Evolutionary conservation across 352 stramenopile species (phyloP).

Genomic region (Phytophthora agathidicida): DNA sequence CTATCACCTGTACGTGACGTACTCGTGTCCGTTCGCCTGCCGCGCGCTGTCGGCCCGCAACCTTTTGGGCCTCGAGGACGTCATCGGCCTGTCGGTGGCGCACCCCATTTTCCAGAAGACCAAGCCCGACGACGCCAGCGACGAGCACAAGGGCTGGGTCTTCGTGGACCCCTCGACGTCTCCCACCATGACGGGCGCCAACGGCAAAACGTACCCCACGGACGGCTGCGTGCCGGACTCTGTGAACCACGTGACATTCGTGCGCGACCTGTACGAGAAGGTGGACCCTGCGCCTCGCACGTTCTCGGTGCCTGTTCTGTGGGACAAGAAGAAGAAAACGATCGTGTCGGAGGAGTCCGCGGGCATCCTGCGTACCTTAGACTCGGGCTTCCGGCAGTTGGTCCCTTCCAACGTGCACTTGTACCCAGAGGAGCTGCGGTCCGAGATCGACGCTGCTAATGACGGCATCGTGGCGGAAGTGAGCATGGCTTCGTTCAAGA

Average conservation of each 20-base stretch:
- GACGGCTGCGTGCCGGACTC: constrained; percentile 28
- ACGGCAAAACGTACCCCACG: constrained; percentile 24
- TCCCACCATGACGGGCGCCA: constrained; percentile 1
- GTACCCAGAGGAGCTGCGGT: constrained; percentile 48
- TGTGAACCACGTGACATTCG: constrained; percentile 32
- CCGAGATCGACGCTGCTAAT: constrained; percentile 66
- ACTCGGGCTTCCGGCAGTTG: constrained; percentile 47
- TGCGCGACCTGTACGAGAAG: constrained; percentile 51
- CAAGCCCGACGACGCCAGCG: constrained; percentile 38
- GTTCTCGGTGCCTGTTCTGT: constrained; percentile 70
- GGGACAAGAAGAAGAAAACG: constrained; percentile 67
- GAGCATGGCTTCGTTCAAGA: constrained; percentile 53
- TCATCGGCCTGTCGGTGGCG: constrained; percentile 88
- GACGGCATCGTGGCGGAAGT: constrained; percentile 63
- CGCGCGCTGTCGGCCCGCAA: constrained; percentile 72
- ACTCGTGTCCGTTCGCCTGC: constrained; percentile 88
- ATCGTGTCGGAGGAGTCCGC: constrained; percentile 89
- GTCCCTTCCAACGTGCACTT: constrained; percentile 44
- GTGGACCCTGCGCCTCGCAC: constrained; percentile 17
- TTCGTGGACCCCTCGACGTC: constrained; percentile 29
- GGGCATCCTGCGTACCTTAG: constrained; percentile 70
- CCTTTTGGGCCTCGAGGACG: constrained; percentile 92
- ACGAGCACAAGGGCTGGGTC: constrained; percentile 45
- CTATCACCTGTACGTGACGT: constrained; percentile 94
- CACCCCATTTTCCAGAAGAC: constrained; percentile 58